These are phyloP conservation scores for Lolium multiflorum DNA, from an alignment of 176 grass and related monocot species.

Conservation along the genomic window DNA sequence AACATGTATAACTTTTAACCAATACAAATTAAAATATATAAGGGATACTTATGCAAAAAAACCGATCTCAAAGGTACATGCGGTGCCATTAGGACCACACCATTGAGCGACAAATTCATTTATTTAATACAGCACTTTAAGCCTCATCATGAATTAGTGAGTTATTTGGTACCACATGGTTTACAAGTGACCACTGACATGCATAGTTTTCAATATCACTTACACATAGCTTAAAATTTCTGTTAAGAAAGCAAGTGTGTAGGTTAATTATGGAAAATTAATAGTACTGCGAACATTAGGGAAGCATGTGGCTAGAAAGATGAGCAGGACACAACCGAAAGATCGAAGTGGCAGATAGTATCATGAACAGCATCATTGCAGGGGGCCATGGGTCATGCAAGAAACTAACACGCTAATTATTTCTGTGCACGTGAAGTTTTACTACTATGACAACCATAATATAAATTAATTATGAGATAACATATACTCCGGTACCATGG, in stretches of 20 bases:
- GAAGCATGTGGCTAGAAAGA: constrained; percentile 45
- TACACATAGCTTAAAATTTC: constrained; percentile 11
- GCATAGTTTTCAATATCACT: constrained; percentile 28
- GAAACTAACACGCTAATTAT: constrained; percentile 34
- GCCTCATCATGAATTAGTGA: constrained; percentile 2
- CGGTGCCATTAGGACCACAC: constrained; percentile 8
- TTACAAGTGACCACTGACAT: not conserved
- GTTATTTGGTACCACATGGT: not conserved
- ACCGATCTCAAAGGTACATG: not conserved
- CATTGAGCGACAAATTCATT: not conserved
- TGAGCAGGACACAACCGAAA: constrained; percentile 18
- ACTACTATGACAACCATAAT: not conserved
- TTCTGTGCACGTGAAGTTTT: constrained; percentile 33
- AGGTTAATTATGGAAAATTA: constrained; percentile 10
- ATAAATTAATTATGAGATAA: constrained; percentile 36
- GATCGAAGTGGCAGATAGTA: constrained; percentile 31
- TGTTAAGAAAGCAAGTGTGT: constrained; percentile 2
- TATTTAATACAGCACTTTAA: constrained; percentile 32
- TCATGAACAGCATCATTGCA: constrained; percentile 15
- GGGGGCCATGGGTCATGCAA: not conserved
- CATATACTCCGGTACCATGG: not conserved
- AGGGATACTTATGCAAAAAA: not conserved
- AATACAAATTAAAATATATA: not conserved
- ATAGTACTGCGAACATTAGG: not conserved
- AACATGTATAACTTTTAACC: not conserved